A percentile compares a stretch with the other conserved stretches of the same genome.
Conservation (phyloP, 306 rosid genomes). For the Clitoria ternatea region DNA sequence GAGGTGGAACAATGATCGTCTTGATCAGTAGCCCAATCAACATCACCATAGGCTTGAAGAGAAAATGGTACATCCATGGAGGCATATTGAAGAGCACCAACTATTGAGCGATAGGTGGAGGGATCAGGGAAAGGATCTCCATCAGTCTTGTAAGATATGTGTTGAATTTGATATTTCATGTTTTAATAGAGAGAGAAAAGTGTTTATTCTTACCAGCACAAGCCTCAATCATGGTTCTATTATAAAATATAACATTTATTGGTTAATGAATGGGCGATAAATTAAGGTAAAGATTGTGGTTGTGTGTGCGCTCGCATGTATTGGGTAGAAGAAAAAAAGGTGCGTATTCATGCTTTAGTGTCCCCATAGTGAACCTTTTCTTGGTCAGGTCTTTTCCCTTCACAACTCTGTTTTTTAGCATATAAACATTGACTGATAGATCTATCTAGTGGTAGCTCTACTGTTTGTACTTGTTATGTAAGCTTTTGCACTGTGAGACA, state of each 20-base stretch:
- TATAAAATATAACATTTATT: conserved; percentile 14
- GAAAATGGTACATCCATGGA: too few relatives aligned
- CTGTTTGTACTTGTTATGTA: too few relatives aligned
- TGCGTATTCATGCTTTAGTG: conserved; percentile 28
- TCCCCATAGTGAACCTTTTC: conserved; percentile 42
- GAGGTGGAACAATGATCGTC: too few relatives aligned
- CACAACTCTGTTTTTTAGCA: conserved; percentile 28
- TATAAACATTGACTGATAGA: neutral
- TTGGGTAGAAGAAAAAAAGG: neutral
- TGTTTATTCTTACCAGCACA: neutral
- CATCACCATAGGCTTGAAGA: too few relatives aligned
- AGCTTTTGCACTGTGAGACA: neutral
- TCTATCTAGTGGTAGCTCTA: too few relatives aligned
- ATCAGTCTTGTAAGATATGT: too few relatives aligned
- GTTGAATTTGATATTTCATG: conserved; percentile 7
- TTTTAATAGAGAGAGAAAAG: conserved; percentile 8
- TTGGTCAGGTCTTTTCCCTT: conserved; percentile 39
- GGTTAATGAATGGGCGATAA: conserved; percentile 24
- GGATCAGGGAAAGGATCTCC: too few relatives aligned
- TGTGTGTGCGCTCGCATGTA: too few relatives aligned
- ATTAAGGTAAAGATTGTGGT: conserved; percentile 30
- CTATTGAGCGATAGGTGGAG: too few relatives aligned
- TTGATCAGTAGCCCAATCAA: too few relatives aligned
- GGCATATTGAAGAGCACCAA: too few relatives aligned
- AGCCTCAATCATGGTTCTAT: conserved; percentile 23